Conservation (phyloP, 108 stramenopile species). For the Aurantiochytrium sp. region DNA sequence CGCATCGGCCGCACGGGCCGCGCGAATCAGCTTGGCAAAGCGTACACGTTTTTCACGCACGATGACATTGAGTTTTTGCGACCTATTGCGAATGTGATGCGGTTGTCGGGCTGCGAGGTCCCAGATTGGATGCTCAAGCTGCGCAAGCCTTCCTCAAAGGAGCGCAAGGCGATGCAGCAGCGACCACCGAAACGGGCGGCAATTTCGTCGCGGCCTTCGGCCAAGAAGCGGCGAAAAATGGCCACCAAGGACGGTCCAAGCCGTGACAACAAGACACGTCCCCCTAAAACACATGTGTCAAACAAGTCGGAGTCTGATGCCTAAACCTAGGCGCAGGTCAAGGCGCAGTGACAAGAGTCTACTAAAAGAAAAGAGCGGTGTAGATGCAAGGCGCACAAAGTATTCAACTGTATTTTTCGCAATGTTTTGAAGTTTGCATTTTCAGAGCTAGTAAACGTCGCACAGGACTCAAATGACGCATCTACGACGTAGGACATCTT, state of each 20-base stretch:
- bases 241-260: not conserved
- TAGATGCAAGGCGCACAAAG: no score
- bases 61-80: conserved; percentile 63
- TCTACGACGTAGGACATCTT: no score
- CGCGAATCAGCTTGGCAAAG: conserved; percentile 79
- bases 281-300: no score
- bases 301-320: not conserved
- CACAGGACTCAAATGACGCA: no score
- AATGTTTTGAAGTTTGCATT: no score
- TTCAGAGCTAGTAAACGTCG: no score
- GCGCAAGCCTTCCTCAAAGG: not conserved
- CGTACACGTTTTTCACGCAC: conserved; percentile 92
- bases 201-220: not conserved
- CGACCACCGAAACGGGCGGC: not conserved
- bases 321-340: no score
- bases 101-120: conserved; percentile 73
- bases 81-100: conserved; percentile 88
- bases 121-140: conserved; percentile 77
- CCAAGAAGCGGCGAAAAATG: not conserved
- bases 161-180: not conserved
- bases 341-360: no score
- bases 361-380: no score
- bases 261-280: not conserved
- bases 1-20: conserved; percentile 91
- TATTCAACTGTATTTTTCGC: no score